These are phyloP conservation scores for Skeletonema costatum DNA, from an alignment of 108 stramenopile species.

Conservation along the genomic window DNA sequence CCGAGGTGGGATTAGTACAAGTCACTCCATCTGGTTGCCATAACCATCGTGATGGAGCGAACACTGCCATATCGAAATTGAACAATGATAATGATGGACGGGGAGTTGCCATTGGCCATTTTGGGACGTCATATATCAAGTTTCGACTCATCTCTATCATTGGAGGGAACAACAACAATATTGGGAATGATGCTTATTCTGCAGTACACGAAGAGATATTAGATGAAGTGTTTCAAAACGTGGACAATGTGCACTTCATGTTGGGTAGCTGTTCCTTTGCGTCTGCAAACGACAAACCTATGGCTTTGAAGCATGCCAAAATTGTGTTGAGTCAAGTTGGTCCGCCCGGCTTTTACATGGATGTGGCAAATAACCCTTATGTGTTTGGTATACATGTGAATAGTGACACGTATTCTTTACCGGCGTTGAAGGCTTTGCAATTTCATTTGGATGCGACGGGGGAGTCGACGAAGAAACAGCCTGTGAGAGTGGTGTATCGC, in stretches of 20 bases:
- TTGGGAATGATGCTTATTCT: neutral
- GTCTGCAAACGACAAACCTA: conserved; percentile 31
- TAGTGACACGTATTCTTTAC: conserved; percentile 46
- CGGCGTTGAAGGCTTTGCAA: conserved; percentile 30
- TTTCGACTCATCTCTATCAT: conserved; percentile 57
- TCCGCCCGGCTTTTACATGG: conserved; percentile 49
- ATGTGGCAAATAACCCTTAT: conserved; percentile 34
- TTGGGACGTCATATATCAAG: conserved; percentile 31
- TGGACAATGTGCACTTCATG: conserved; percentile 38
- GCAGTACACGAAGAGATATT: conserved; percentile 10
- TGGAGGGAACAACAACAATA: conserved; percentile 43
- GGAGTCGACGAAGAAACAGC: no score
- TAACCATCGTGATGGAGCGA: conserved; percentile 26
- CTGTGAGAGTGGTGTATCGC: no score
- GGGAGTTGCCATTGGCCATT: conserved; percentile 55
- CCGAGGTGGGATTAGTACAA: no score
- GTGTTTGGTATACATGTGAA: conserved; percentile 67
- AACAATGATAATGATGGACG: conserved; percentile 46
- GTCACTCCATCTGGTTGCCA: no score
- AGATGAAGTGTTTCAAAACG: neutral
- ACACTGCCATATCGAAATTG: conserved; percentile 34
- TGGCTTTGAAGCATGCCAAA: conserved; percentile 32
- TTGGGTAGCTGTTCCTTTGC: conserved; percentile 50
- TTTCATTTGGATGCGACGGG: conserved; percentile 7
- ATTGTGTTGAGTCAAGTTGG: conserved; percentile 63